Evolutionary conservation across 2,329 filamentous ascomycete genomes (phyloP).

Genomic region (Alternaria arbusti): DNA sequence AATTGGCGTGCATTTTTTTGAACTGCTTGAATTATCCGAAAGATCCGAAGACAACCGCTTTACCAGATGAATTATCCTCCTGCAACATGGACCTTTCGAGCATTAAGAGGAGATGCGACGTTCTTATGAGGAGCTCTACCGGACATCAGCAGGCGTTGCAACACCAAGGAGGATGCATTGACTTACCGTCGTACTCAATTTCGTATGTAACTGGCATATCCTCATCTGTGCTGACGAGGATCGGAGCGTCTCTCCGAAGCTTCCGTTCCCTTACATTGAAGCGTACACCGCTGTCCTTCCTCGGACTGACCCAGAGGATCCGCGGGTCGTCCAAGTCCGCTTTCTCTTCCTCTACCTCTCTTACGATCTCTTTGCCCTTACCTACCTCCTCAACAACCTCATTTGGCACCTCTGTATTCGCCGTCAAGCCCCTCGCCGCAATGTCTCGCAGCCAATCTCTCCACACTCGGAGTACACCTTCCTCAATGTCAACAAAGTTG

Average conservation of each 20-base stretch:
- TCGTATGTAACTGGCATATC: slow-evolving; percentile 73
- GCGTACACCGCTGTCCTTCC: slow-evolving; percentile 70
- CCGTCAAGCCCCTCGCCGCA: slow-evolving; percentile 28
- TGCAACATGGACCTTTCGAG: slow-evolving; percentile 70
- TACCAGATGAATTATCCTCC: slow-evolving; percentile 66
- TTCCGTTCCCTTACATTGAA: slow-evolving; percentile 67
- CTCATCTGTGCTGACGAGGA: slow-evolving; percentile 65
- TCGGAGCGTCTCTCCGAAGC: slow-evolving; percentile 54
- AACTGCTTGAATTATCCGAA: slow-evolving; percentile 35
- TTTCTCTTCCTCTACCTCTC: slow-evolving; percentile 17
- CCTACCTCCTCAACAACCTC: slow-evolving; percentile 33
- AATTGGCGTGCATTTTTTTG: neutral
- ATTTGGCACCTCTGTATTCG: slow-evolving; percentile 1
- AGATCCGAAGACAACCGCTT: slow-evolving; percentile 70
- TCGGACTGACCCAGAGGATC: slow-evolving; percentile 73
- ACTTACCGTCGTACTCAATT: slow-evolving; percentile 72
- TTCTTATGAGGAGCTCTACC: slow-evolving; percentile 41
- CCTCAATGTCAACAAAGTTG: slow-evolving; percentile 69
- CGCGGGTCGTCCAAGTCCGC: slow-evolving; percentile 20
- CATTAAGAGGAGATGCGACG: slow-evolving; percentile 49
- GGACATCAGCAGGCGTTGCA: neutral
- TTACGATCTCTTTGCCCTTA: slow-evolving; percentile 27
- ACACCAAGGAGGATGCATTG: slow-evolving; percentile 22
- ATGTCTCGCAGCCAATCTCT: slow-evolving; percentile 70
- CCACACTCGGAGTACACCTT: slow-evolving; percentile 74